A percentile compares a stretch with the other conserved stretches of the same genome.
These are phyloP conservation scores for Diaporthe citri DNA, from an alignment of 2,329 filamentous ascomycete genomes.

Conservation along the genomic window DNA sequence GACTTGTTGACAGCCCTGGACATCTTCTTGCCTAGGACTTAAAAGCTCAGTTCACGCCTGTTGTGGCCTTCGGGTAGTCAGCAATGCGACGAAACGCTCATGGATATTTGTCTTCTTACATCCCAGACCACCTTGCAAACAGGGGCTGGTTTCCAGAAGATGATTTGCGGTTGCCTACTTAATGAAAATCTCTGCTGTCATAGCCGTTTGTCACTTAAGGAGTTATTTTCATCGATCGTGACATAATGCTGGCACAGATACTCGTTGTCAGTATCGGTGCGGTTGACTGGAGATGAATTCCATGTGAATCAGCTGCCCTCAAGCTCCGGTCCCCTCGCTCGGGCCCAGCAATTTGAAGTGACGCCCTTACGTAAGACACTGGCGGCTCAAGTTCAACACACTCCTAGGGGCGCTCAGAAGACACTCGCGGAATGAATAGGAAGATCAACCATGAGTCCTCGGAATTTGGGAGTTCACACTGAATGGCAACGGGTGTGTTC, in stretches of 20 bases:
- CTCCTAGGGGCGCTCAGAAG: background rate
- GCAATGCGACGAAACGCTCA: background rate
- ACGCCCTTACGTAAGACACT: slow-evolving; percentile 17
- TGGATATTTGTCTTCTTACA: slow-evolving; percentile 8
- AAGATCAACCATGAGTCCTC: background rate
- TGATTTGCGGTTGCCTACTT: background rate
- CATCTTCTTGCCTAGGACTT: slow-evolving; percentile 53
- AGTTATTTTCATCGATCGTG: background rate
- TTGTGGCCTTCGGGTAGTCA: background rate
- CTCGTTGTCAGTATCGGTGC: background rate
- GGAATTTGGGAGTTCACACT: background rate
- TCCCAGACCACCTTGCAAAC: background rate
- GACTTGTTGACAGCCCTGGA: slow-evolving; percentile 66
- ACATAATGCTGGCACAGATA: background rate
- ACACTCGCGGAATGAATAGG: background rate
- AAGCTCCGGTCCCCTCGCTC: background rate
- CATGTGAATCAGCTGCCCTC: background rate
- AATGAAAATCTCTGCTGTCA: background rate
- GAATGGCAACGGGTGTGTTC: background rate
- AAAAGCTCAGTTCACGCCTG: background rate
- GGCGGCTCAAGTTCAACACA: background rate
- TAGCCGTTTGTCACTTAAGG: background rate
- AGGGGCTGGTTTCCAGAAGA: background rate
- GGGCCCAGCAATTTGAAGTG: background rate
- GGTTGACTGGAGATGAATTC: background rate